Conservation (phyloP, 129 eudicot species). For the Flaveria robusta region DNA sequence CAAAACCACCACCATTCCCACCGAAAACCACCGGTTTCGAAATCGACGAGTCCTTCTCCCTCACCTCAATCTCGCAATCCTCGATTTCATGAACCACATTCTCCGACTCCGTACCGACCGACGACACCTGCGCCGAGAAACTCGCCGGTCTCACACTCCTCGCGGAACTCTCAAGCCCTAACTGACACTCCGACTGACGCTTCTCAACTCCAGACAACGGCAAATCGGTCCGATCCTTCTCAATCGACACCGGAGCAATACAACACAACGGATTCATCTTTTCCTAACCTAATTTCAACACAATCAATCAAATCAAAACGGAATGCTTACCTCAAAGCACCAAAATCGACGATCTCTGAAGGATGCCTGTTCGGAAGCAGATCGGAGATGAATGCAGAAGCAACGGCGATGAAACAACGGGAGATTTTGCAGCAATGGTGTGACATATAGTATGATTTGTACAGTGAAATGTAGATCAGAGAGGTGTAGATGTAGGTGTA, state of each 20-base stretch:
- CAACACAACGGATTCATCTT: conserved; percentile 93
- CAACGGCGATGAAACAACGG: conserved; percentile 23
- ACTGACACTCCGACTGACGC: conserved; percentile 46
- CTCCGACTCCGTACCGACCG: conserved; percentile 47
- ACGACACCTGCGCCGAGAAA: conserved; percentile 63
- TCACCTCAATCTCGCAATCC: conserved; percentile 40
- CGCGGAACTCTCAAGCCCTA: conserved; percentile 51
- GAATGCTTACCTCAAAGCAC: neutral
- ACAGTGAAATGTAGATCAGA: conserved; percentile 31
- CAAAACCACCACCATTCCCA: conserved; percentile 52
- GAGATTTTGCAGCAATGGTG: conserved; percentile 1
- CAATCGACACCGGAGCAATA: conserved; percentile 97
- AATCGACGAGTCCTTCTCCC: conserved; percentile 41
- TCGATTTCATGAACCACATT: conserved; percentile 38
- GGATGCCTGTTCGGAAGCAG: conserved; percentile 27
- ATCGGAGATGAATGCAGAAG: conserved; percentile 35
- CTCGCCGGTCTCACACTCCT: conserved; percentile 49
- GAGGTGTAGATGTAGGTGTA: neutral
- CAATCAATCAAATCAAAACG: conserved; percentile 16
- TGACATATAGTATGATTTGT: conserved; percentile 40
- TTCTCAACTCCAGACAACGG: conserved; percentile 50
- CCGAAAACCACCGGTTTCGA: conserved; percentile 34
- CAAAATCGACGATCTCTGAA: conserved; percentile 27
- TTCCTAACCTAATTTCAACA: conserved; percentile 10
- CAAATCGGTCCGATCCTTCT: conserved; percentile 62